Base-by-base conservation (phyloP, 805 yeast genomes). In the Hanseniaspora lachancei region DNA sequence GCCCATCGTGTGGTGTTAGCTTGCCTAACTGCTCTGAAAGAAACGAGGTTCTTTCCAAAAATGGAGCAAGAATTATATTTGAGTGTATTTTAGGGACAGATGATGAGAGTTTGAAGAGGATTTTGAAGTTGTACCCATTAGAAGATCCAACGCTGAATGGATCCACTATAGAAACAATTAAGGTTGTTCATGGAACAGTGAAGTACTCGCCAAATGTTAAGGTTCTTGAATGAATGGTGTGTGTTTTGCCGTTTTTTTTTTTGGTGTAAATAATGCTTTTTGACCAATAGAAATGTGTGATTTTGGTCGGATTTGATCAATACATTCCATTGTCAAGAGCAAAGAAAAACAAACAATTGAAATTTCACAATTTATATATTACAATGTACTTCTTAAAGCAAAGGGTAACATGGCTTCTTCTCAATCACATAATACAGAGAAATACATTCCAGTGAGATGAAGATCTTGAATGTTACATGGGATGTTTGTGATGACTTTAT, bases 31-130 rank as follows among this genome's bases (percentile, higher is more conserved):
- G 98, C 69, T 79, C 81, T 56, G 98, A 93, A 67, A 77, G 77
- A 60, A 81, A 84, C 63, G 70, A 84, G 54, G 97, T 93, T 7
- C 70, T 91, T 59, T 88, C 97, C 0, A 93, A 91, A 62, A 83
- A 85, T 13, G 97, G 93, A 0, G 88, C 96, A 0, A 69, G 77
- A 15, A 74, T 91, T 1, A 79, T 91, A 7, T 62, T 89, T 16
- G 80, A 82, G 16, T 64, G 73, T 16, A 72, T 93, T 5, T 63
- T 82, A 32, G 89, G 87, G 0, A 69, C 74, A 32, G 72, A 75
- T 32, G 70, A 71, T 23, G 60, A 61, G 12, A 51, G 49, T 2
- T 67, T 64, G 49, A 46, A 62, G 16, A 62, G 62, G 38, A 39
- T 57, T 1, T 74, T 85, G 5, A 75, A 76, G 1, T 77, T 77